Evolutionary conservation across 1,139 yeast species (phyloP).

Genomic region (Yamadazyma membranifaciens): DNA sequence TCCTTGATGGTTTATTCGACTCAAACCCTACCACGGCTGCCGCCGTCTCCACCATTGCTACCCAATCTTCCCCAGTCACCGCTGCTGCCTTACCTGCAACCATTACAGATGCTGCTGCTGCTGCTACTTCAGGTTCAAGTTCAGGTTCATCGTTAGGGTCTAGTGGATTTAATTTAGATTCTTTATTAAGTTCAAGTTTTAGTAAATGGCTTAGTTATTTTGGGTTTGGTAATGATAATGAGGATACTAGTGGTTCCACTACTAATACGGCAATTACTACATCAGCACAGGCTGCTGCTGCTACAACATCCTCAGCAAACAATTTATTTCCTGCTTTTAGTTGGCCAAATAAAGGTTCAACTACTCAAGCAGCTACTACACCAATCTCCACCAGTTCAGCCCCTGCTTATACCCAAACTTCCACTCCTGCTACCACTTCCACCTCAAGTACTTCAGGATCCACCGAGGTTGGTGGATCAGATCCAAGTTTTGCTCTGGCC

Average conservation of each 20-base stretch:
- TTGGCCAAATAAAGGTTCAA: slow-evolving; percentile 4
- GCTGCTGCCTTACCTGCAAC: slow-evolving; percentile 9
- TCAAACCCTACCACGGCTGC: slow-evolving; percentile 14
- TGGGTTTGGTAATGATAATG: slow-evolving; percentile 8
- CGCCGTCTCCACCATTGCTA: slow-evolving; percentile 4
- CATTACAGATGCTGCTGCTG: slow-evolving; percentile 11
- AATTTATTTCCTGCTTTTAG: background rate
- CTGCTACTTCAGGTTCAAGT: slow-evolving; percentile 11
- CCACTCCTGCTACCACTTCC: slow-evolving; percentile 7
- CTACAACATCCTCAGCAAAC: slow-evolving; percentile 11
- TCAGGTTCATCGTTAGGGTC: slow-evolving; percentile 7
- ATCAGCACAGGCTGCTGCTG: slow-evolving; percentile 2
- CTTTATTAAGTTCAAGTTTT: slow-evolving; percentile 11
- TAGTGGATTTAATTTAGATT: slow-evolving; percentile 12
- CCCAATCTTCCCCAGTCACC: slow-evolving; percentile 9
- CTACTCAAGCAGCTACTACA: slow-evolving; percentile 5
- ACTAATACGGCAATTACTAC: slow-evolving; percentile 2
- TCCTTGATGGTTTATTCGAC: slow-evolving; percentile 7
- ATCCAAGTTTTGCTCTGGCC: slow-evolving; percentile 15
- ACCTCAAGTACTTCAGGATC: slow-evolving; percentile 9
- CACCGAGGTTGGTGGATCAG: slow-evolving; percentile 7
- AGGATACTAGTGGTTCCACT: slow-evolving; percentile 7
- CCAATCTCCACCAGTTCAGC: slow-evolving; percentile 4
- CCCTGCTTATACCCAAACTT: background rate
- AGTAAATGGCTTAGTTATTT: slow-evolving; percentile 11